phyloP scores from a whole-genome alignment of 2,329 filamentous ascomycete species.

The Aureobasidium sp. region DNA sequence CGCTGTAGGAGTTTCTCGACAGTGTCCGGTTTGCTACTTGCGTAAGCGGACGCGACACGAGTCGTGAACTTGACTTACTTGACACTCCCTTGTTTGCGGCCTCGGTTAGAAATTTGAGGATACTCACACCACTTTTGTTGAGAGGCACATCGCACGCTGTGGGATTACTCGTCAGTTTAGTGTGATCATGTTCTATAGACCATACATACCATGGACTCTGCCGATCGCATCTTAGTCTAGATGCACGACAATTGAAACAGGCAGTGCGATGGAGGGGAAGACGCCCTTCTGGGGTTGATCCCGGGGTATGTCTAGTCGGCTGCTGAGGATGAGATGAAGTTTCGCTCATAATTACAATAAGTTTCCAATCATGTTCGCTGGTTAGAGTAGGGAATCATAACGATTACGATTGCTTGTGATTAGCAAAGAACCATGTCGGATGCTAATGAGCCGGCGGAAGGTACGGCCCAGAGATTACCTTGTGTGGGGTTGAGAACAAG shows the following conservation, averaged over 20 bases:
- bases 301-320: not conserved
- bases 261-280: not conserved
- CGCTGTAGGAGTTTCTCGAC: not conserved
- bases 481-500: too few relatives aligned
- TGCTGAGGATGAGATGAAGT: not conserved
- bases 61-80: not conserved
- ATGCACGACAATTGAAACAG: not conserved
- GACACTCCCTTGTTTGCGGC: slow-evolving; percentile 2
- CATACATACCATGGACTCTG: not conserved
- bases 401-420: not conserved
- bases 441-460: not conserved
- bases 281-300: not conserved
- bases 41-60: not conserved
- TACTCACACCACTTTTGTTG: not conserved
- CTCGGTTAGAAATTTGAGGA: not conserved
- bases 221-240: not conserved
- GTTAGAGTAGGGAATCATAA: too few relatives aligned
- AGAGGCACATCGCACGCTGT: not conserved
- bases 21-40: not conserved
- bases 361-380: not conserved
- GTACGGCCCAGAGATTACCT: not conserved
- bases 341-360: not conserved
- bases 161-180: not conserved
- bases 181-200: not conserved
- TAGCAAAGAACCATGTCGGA: not conserved